Base-by-base conservation (phyloP, 768 basidiomycete species). In the Sporobolomyces pararoseus region DNA sequence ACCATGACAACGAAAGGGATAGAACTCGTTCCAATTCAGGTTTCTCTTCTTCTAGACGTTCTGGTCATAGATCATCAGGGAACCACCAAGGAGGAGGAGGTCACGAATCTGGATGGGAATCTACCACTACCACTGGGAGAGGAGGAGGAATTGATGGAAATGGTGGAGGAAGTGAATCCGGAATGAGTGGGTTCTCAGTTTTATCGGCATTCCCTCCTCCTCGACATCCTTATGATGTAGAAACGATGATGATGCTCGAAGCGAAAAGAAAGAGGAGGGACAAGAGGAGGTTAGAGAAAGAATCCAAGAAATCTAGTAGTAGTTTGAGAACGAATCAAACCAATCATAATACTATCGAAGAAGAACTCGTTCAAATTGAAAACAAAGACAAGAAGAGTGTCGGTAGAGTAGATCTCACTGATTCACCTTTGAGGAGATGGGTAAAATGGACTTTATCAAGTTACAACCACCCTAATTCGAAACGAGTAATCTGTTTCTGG, bases 351-450 rank as follows among this genome's bases (percentile, higher is more conserved):
- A n/a, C n/a, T n/a, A n/a, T n/a, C n/a, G 39, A 42, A 42, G 39
- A 42, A 42, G 39, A 42, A 42, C 9, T 42, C 9, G 39, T 42
- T 9, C 39, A 17, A 42, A 19, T 25, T n/a, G 46, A 50, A 31
- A 10, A 49, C 53, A 23, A 58, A 44, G 44, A 47, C 53, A 23
- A n/a, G 47, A 37, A 39, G 9, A n/a, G n/a, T n/a, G 55, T 55
- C 57, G 9, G 4, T 6, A 17, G 19, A 7, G 42, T 5, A 17
- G 59, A 65, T 34, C n/a, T 37, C 47, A 73, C 69, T 13, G 66
- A 70, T 42, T 51, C 46, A n/a, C 69, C 69, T 4, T 29, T 71
- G 39, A 29, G 68, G 1, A 23, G 63, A 17, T 35, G 13, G 25
- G 31, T n/a, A 3, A 34, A 27, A 13, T 70, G 68, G 68, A 17